Evolutionary conservation across 306 rosid species (phyloP).

Genomic region (Pyrus pyrifolia): DNA sequence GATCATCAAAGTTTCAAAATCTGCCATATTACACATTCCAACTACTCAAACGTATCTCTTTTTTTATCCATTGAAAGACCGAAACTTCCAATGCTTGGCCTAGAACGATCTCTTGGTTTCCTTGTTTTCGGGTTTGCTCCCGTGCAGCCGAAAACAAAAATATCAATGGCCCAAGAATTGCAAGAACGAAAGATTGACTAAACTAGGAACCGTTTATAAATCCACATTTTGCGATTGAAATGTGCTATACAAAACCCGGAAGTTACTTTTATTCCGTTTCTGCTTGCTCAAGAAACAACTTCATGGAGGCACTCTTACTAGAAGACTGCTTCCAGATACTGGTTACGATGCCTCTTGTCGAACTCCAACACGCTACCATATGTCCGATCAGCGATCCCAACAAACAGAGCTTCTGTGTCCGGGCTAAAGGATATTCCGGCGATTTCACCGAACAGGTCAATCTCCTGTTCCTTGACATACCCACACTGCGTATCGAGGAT

Average conservation of each 20-base stretch:
- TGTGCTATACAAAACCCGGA: not conserved
- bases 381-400: slow-evolving; percentile 76
- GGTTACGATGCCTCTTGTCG: slow-evolving; percentile 36
- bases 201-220: not conserved
- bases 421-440: slow-evolving; percentile 91
- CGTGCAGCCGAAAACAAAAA: not conserved
- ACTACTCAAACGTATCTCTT: too few species aligned
- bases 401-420: slow-evolving; percentile 67
- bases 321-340: slow-evolving; percentile 39
- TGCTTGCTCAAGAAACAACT: not conserved
- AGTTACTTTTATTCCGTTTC: not conserved
- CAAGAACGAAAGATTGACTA: not conserved
- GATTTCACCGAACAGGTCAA: slow-evolving; percentile 86
- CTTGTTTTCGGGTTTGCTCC: too few species aligned
- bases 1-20: not conserved
- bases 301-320: slow-evolving; percentile 4
- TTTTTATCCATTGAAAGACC: too few species aligned
- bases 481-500: slow-evolving; percentile 49
- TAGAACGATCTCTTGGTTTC: too few species aligned
- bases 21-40: too few species aligned
- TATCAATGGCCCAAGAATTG: not conserved
- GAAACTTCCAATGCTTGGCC: too few species aligned
- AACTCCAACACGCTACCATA: slow-evolving; percentile 86
- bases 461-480: slow-evolving; percentile 59
- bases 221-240: not conserved